phyloP scores from a whole-genome alignment of 768 basidiomycete species.

The Phlebiopsis flavidoalba region DNA sequence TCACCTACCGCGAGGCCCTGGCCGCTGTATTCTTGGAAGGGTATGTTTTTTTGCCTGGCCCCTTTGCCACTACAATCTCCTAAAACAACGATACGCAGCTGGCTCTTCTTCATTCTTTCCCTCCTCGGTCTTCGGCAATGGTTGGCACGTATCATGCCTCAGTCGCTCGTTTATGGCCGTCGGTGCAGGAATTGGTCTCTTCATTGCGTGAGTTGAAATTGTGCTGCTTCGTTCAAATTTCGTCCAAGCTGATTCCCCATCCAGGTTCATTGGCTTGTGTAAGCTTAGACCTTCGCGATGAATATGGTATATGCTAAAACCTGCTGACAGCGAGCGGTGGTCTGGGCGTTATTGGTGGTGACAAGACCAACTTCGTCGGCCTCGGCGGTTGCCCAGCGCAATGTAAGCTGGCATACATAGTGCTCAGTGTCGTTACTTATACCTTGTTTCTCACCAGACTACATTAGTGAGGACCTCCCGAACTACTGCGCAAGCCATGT shows the following conservation, averaged over 20 bases:
- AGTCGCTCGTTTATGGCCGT: constrained; percentile 81
- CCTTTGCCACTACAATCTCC: not conserved
- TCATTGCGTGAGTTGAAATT: constrained; percentile 60
- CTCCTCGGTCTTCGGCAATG: constrained; percentile 84
- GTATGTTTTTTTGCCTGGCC: constrained; percentile 31
- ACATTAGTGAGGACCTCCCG: constrained; percentile 39
- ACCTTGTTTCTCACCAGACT: constrained; percentile 28
- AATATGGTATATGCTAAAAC: not conserved
- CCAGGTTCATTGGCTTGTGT: constrained; percentile 74
- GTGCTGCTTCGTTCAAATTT: not conserved
- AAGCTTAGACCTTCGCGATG: constrained; percentile 14
- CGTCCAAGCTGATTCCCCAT: constrained; percentile 3
- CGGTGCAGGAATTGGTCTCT: constrained; percentile 83
- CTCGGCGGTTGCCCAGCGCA: constrained; percentile 69
- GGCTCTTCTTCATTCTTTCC: constrained; percentile 79
- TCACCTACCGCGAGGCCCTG: constrained; percentile 75
- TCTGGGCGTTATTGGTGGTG: constrained; percentile 71
- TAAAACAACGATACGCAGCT: constrained; percentile 34
- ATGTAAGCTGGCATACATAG: constrained; percentile 20
- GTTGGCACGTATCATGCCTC: constrained; percentile 85
- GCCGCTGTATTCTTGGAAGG: constrained; percentile 87
- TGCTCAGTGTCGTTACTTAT: not conserved
- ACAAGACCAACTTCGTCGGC: constrained; percentile 63
- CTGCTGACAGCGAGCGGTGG: constrained; percentile 51
- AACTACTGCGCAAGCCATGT: constrained; percentile 61